Base-by-base conservation (phyloP, 306 rosid species). In the Echinosophora koreensis region DNA sequence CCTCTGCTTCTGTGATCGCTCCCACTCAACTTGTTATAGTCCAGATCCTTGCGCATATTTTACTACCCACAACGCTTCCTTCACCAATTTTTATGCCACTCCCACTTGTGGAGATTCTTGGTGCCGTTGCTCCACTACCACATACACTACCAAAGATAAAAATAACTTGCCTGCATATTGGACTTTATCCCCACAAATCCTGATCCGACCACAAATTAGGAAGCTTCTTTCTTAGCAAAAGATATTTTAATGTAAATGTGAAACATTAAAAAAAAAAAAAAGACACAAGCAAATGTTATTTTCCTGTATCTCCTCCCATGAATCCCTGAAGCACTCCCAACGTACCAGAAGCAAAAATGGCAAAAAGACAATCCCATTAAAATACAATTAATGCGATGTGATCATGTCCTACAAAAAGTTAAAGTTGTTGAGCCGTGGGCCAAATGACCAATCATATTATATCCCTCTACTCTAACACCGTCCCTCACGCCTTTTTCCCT, bases 391-490 rank as follows among this genome's bases (percentile, higher is more conserved):
- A 70, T 74, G 69, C 35, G 54, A 64, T 16, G 60, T 22, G 74
- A 8, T 28, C 4, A 66, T 58, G 86, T 32, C 83, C 85, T 81
- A 59, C 81, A 41, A 41, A 73, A 74, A 50, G 72, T 75, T 63
- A 55, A 50, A 66, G 76, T 77, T 15, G 82, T 44, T 74, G 81
- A 74, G 79, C 55, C 47, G 80, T 80, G 83, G 80, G 66, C 69
- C 68, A 61, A 71, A 69, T 46, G 14, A 14, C 56, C 39, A 66
- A 78, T 61, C 77, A 77, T 28, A 22, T 22, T 22, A 22, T 63
- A 3, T 44, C 59, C 22, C 27, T 30, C n/a, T 62, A 81, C 38
- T 30, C 18, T 62, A 81, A 74, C 76, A 67, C 72, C 73, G 44
- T 81, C 37, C 52, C 55, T 69, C 60, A 51, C 54, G 55, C 72